Conservation (phyloP, 2,329 filamentous ascomycete species). For the Beauveria sp. region DNA sequence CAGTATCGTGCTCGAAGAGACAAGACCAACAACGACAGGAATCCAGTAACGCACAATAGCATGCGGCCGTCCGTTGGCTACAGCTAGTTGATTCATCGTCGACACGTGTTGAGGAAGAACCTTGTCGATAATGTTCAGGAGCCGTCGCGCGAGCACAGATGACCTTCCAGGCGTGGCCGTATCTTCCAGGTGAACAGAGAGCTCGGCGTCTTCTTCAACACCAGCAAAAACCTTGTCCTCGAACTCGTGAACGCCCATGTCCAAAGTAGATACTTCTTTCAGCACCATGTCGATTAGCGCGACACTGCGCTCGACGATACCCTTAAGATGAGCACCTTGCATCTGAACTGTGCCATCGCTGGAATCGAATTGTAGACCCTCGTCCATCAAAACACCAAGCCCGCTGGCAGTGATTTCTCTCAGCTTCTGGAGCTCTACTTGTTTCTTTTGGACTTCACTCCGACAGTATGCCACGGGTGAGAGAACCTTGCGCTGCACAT, state of each 20-base stretch:
- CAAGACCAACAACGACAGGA: constrained; percentile 59
- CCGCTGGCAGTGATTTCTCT: constrained; percentile 78
- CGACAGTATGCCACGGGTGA: constrained; percentile 72
- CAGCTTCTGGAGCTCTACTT: constrained; percentile 61
- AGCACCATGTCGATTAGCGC: constrained; percentile 81
- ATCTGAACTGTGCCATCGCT: constrained; percentile 50
- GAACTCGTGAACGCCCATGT: constrained; percentile 55
- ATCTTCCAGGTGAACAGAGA: constrained; percentile 45
- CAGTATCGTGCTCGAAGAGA: constrained; percentile 83
- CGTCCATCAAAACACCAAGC: constrained; percentile 79
- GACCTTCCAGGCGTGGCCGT: constrained; percentile 39
- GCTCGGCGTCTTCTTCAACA: constrained; percentile 53
- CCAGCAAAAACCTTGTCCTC: constrained; percentile 58
- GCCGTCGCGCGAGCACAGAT: constrained; percentile 55
- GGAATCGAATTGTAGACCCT: constrained; percentile 64
- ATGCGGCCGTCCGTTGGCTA: constrained; percentile 67
- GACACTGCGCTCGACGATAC: constrained; percentile 71
- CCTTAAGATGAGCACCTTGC: constrained; percentile 52
- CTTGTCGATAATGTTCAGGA: constrained; percentile 60
- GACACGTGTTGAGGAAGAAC: constrained; percentile 61
- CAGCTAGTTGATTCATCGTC: constrained; percentile 48
- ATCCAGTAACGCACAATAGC: constrained; percentile 81
- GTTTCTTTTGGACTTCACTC: constrained; percentile 68
- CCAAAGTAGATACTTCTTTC: constrained; percentile 58
- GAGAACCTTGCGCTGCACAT: constrained; percentile 64